A percentile compares a stretch with the other conserved stretches of the same genome.
Evolutionary conservation across 23 red algal genomes (phyloP).

Genomic region (Cyanidiococcus yangmingshanensis): DNA sequence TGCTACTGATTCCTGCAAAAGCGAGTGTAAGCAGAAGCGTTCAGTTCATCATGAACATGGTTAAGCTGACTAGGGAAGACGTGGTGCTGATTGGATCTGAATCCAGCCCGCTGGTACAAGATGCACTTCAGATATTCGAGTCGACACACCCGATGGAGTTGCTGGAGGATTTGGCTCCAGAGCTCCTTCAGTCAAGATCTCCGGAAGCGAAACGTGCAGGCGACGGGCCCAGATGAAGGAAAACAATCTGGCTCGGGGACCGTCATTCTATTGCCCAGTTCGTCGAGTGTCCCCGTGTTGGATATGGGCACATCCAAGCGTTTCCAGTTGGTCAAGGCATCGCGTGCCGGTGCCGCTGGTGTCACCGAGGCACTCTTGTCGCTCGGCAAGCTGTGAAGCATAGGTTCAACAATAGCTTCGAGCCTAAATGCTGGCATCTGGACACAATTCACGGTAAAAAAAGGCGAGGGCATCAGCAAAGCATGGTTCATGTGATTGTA

Average conservation of each 20-base stretch:
- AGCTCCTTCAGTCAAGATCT: not conserved
- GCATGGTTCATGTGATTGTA: too few species aligned
- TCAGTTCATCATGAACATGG: constrained; percentile 12
- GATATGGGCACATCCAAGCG: not conserved
- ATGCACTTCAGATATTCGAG: not conserved
- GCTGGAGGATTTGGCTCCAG: not conserved
- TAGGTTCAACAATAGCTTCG: too few species aligned
- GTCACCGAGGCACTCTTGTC: not conserved
- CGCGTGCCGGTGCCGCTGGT: not conserved
- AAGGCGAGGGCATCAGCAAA: too few species aligned
- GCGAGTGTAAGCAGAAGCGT: not conserved
- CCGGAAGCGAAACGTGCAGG: not conserved
- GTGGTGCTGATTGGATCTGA: not conserved
- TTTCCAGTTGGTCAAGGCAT: not conserved
- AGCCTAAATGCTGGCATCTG: too few species aligned
- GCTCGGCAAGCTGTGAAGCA: constrained; percentile 2
- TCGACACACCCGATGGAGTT: not conserved
- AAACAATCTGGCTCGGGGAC: not conserved
- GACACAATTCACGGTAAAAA: too few species aligned
- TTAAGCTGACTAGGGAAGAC: not conserved
- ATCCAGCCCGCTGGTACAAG: constrained; percentile 3
- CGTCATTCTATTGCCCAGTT: not conserved
- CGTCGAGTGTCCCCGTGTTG: not conserved
- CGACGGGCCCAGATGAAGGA: not conserved
- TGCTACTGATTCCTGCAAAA: not conserved